phyloP scores from a whole-genome alignment of 2,329 filamentous ascomycete genomes.

The Penicillium capsulatum region DNA sequence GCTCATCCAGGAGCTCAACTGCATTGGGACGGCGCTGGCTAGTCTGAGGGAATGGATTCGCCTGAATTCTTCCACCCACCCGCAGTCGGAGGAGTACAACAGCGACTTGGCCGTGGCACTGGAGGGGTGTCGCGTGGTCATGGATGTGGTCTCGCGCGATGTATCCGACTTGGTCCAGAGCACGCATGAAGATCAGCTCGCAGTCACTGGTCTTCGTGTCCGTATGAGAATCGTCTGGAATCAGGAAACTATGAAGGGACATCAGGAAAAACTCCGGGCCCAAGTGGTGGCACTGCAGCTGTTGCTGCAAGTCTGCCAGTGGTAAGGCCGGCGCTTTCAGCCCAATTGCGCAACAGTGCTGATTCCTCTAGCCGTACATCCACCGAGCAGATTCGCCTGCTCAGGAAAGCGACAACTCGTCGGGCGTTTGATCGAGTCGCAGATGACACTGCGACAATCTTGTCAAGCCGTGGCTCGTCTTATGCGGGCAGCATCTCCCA shows the following conservation, averaged over 20 bases:
- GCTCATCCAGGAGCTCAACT: conserved; percentile 34
- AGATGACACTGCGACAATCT: conserved; percentile 37
- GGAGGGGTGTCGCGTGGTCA: conserved; percentile 34
- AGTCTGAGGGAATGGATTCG: conserved; percentile 36
- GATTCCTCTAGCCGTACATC: conserved; percentile 27
- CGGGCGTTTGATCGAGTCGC: conserved; percentile 35
- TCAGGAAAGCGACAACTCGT: conserved; percentile 32
- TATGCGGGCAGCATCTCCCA: conserved; percentile 25
- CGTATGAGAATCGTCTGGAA: conserved; percentile 35
- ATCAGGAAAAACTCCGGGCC: conserved; percentile 34
- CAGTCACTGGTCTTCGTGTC: conserved; percentile 23
- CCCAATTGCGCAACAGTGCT: conserved; percentile 1
- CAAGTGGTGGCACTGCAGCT: conserved; percentile 39
- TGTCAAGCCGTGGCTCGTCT: conserved; percentile 24
- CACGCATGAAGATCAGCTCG: conserved; percentile 12
- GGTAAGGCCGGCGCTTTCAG: conserved; percentile 22
- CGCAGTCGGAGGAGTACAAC: conserved; percentile 26
- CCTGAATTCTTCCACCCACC: conserved; percentile 18
- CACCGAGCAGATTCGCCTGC: conserved; percentile 33
- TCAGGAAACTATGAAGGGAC: conserved; percentile 35
- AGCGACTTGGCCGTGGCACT: conserved; percentile 32
- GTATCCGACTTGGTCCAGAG: conserved; percentile 29
- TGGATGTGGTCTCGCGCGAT: conserved; percentile 36
- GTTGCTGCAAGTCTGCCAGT: conserved; percentile 38
- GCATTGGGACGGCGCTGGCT: conserved; percentile 35